Evolutionary conservation across 768 basidiomycete species (phyloP), one percentile per base, ranked within the genome.

Genomic region (Krasilnikovozyma curviuscula): DNA sequence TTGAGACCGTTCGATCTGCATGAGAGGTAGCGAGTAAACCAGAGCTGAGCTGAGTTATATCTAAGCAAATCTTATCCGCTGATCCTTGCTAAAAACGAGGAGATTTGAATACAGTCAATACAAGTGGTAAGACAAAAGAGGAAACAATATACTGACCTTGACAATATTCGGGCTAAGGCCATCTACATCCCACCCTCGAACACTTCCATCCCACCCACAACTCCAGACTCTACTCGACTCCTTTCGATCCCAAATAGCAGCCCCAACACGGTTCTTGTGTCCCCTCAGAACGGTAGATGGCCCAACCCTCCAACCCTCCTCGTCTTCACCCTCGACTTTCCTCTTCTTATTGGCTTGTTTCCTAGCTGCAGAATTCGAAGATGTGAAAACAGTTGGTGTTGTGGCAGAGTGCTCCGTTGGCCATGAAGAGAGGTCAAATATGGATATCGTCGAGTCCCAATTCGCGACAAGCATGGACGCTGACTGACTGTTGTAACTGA

Each of bases 401-500:
- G 32, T 13, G 12, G 39, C 32, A 28, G 89, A 79, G 57, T 88
- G 81, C 3, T 65, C 56, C 0, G 31, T 24, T 9, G 47, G 47
- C 7, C 24, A 27, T 4, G 49, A 47, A 1, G 61, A 61, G 2
- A 66, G 39, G 7, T 50, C 31, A 49, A 64, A 97, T 5, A 88
- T 56, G 2, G 85, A 83, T 48, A 97, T 71, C 14, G 86, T 69
- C 8, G 74, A 71, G 57, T 98, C 89, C 85, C 86, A 89, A 0
- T 81, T 81, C 0, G 81, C 72, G 0, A 85, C 86, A 29, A 97
- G 68, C 16, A 97, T 67, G 50, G 77, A 73, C 2, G 72, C n/a
- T n/a, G n/a, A n/a, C n/a, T n/a, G n/a, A n/a, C n/a, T 83, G 63
- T 97, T 89, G 1, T 91, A 69, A 56, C 83, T 77, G 2, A 95